Evolutionary conservation across 805 yeast species (phyloP).

Genomic region (Pichia paraexigua): DNA sequence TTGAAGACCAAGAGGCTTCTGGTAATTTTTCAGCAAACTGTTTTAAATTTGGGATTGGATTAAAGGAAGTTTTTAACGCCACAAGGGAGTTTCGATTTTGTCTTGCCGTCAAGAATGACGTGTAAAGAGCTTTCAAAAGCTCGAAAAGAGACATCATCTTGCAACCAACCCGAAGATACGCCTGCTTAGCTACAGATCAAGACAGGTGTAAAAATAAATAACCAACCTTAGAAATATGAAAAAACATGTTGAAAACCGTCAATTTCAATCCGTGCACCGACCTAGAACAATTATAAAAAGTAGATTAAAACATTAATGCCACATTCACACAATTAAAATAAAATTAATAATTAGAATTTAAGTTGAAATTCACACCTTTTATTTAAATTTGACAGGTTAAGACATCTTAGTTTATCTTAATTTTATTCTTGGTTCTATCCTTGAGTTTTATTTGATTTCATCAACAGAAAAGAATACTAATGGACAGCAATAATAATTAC

Average conservation of each 20-base stretch:
- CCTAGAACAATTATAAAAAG: neutral
- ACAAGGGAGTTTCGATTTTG: neutral
- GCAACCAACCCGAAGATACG: neutral
- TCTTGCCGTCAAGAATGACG: neutral
- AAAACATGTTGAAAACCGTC: neutral
- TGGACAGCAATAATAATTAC: neutral
- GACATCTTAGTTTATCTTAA: too few relatives aligned
- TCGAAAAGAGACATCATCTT: neutral
- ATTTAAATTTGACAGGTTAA: neutral
- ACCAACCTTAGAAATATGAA: neutral
- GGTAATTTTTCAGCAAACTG: neutral
- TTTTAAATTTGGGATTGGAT: conserved; percentile 3
- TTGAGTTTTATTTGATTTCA: too few relatives aligned
- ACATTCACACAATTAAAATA: too few relatives aligned
- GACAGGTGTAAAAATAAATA: neutral
- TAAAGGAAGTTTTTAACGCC: conserved; percentile 3
- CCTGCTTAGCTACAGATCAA: neutral
- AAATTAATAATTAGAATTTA: too few relatives aligned
- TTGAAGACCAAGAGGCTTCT: neutral
- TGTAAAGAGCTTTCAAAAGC: neutral
- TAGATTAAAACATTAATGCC: too few relatives aligned
- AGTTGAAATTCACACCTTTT: neutral
- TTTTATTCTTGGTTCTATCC: neutral
- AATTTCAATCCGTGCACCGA: neutral
- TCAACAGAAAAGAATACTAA: neutral